Conservation (phyloP, 106 monocot species). For the Vanilla planifolia region DNA sequence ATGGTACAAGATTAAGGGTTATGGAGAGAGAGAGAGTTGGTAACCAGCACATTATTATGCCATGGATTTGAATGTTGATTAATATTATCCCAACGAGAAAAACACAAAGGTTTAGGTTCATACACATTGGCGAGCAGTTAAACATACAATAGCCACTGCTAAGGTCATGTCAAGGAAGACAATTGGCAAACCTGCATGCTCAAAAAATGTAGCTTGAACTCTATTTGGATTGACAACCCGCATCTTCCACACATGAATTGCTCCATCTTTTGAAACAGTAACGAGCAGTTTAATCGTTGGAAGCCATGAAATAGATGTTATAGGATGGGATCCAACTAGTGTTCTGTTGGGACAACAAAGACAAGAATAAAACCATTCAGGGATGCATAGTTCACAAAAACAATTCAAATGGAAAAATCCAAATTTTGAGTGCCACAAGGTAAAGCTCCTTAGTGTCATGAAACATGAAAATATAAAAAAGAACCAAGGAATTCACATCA, state of each 20-base stretch:
- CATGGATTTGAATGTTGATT: too few relatives aligned
- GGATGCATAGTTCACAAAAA: neutral
- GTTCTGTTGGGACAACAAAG: conserved; percentile 34
- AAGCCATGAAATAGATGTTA: conserved; percentile 81
- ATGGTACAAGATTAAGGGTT: too few relatives aligned
- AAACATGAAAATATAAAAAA: neutral
- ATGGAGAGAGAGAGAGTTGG: too few relatives aligned
- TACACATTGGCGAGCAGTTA: too few relatives aligned
- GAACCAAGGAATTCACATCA: neutral
- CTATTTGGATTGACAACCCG: conserved; percentile 74
- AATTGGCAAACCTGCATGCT: conserved; percentile 60
- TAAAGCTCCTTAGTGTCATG: neutral
- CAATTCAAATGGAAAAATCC: too few relatives aligned
- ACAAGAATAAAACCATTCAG: neutral
- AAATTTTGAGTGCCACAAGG: too few relatives aligned
- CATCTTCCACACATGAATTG: conserved; percentile 89
- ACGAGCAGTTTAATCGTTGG: conserved; percentile 61
- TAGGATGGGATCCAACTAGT: conserved; percentile 77
- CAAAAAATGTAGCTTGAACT: conserved; percentile 85
- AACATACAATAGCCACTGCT: too few relatives aligned
- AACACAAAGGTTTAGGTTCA: too few relatives aligned
- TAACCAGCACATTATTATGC: too few relatives aligned
- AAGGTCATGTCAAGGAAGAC: neutral
- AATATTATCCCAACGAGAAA: too few relatives aligned
- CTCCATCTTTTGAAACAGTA: conserved; percentile 81